Base-by-base conservation (phyloP, 2,329 filamentous ascomycete genomes). In the Leptographium galeiforme region DNA sequence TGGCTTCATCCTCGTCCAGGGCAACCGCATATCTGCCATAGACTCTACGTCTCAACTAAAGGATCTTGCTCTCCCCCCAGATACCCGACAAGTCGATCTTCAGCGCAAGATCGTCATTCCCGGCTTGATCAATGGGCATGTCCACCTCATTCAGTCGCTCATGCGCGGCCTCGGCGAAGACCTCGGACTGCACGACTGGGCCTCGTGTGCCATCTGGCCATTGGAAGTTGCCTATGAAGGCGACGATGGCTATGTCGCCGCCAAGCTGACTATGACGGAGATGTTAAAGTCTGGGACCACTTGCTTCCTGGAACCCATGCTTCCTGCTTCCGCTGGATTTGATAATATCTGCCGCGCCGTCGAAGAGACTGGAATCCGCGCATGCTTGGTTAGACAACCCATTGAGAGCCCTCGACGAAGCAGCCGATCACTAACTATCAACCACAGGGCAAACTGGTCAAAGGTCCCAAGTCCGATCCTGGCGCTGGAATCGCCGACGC, bases 281-380 rank as follows among this genome's bases (percentile, higher is more conserved):
- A 48, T 52, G 51, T n/a, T 48, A 13, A 52, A 52, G 38, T 25
- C 51, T 36, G 51, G 45, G 25, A 52, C 51, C 4, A 52, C 51
- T 1, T 52, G 51, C 36, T 52, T 52, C 51, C 40, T 52, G 12
- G 50, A 52, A 19, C 50, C 50, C 7, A 52, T 52, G 50, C 43
- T 52, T 8, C 50, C 50, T 4, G 36, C 50, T 18, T 52, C 25
- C 25, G 25, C 25, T 25, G 25, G 25, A 25, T 25, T 25, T 25
- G 25, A 25, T 25, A 25, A 25, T 5, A 25, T 25, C 25, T 25
- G 34, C 30, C 33, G 16, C n/a, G 43, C 16, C 6, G 18, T 45
- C 4, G 43, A 45, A 18, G 47, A 47, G 36, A 32, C 18, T 1
- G 33, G 36, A 7, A 47, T 52, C 16, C 33, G 36, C 2, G 41